Evolutionary conservation across 1,284 basidiomycete genomes (phyloP).

Genomic region (Porogramme epimiltina): DNA sequence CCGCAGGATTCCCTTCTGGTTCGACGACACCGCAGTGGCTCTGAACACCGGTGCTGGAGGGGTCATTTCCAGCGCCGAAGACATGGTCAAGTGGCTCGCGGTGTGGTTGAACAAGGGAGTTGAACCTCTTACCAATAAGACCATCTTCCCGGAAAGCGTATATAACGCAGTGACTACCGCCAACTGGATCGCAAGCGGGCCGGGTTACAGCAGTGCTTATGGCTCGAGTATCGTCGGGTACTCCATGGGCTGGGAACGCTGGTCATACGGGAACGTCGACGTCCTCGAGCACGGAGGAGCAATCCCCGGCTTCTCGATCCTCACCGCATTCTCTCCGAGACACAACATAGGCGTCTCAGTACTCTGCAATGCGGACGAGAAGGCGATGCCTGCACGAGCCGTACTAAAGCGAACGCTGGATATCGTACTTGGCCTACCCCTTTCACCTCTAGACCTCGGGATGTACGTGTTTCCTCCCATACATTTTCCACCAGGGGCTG

Average conservation of each 20-base stretch:
- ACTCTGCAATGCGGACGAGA: constrained; percentile 42
- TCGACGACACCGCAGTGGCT: constrained; percentile 20
- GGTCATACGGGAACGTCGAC: constrained; percentile 27
- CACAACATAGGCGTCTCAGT: constrained; percentile 42
- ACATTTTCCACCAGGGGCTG: not conserved
- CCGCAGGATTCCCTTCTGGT: constrained; percentile 33
- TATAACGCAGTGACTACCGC: constrained; percentile 31
- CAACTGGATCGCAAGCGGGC: constrained; percentile 17
- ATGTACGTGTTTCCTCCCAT: not conserved
- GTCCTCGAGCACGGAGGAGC: constrained; percentile 27
- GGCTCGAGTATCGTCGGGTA: constrained; percentile 28
- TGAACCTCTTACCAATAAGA: constrained; percentile 25
- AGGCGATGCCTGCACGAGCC: constrained; percentile 32
- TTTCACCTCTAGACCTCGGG: not conserved
- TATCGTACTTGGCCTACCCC: constrained; percentile 11
- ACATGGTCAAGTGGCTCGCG: constrained; percentile 35
- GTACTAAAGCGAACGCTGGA: constrained; percentile 18
- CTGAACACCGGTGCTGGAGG: constrained; percentile 35
- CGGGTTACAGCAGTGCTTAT: not conserved
- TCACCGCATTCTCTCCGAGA: constrained; percentile 29
- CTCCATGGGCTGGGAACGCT: constrained; percentile 31
- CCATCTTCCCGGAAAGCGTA: constrained; percentile 27
- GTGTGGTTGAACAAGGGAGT: constrained; percentile 30
- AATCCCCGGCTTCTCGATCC: constrained; percentile 39
- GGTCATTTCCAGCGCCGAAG: constrained; percentile 34